Evolutionary conservation across 108 stramenopile genomes (phyloP).

Genomic region (Chaetoceros muelleri): DNA sequence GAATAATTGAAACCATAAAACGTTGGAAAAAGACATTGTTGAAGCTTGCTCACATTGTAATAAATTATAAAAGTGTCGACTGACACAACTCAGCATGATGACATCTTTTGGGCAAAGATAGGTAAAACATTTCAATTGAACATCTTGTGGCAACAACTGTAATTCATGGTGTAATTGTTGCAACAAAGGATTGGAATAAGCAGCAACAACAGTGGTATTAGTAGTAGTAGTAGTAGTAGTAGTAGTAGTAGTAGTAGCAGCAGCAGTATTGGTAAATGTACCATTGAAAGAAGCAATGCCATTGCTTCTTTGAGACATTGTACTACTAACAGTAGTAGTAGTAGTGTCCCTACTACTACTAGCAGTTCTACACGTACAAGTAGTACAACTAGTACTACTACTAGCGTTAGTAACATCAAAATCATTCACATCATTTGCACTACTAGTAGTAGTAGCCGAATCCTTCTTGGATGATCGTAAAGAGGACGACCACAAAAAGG

Average conservation of each 20-base stretch:
- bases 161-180: slow-evolving; percentile 1
- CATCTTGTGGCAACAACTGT: slow-evolving; percentile 40
- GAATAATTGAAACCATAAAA: slow-evolving; percentile 61
- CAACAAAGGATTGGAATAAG: background rate
- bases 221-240: slow-evolving; percentile 1
- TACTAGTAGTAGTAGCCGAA: background rate
- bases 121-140: slow-evolving; percentile 50
- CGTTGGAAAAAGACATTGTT: slow-evolving; percentile 9
- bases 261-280: slow-evolving; percentile 5
- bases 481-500: too few relatives aligned
- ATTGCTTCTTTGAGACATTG: background rate
- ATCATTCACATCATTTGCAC: background rate
- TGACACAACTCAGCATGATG: slow-evolving; percentile 41
- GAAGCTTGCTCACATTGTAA: background rate
- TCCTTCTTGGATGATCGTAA: too few relatives aligned
- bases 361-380: too few relatives aligned
- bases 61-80: slow-evolving; percentile 16
- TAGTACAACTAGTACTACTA: too few relatives aligned
- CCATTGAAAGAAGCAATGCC: background rate
- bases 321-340: too few relatives aligned
- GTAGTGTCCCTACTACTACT: too few relatives aligned
- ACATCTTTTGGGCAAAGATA: slow-evolving; percentile 64
- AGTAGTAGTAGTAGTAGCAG: slow-evolving; percentile 7
- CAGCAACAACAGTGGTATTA: background rate
- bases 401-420: too few relatives aligned